Evolutionary conservation across 495 filamentous ascomycete genomes (phyloP).

Genomic region (Podospora comata): DNA sequence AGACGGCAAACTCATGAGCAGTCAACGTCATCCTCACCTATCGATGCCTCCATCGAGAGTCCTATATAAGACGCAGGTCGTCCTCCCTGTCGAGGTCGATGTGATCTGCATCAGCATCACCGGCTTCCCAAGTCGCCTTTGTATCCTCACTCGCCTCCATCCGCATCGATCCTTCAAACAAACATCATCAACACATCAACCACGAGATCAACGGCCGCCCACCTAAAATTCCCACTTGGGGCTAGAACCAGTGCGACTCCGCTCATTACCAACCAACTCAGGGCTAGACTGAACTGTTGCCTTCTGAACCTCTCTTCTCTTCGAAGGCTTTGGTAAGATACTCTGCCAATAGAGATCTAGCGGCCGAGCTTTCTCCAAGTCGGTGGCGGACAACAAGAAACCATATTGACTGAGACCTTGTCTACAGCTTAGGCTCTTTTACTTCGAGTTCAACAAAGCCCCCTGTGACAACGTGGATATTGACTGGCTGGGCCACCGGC

Average conservation of each 20-base stretch:
- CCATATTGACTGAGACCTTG: neutral
- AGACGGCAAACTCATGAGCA: neutral
- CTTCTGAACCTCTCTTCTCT: neutral
- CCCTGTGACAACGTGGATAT: neutral
- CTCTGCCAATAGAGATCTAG: neutral
- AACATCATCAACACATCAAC: neutral
- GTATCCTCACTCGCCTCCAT: neutral
- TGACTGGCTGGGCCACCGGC: neutral
- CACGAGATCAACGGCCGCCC: neutral
- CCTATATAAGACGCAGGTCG: neutral
- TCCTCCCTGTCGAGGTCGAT: neutral
- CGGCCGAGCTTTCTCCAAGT: neutral
- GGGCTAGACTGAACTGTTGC: neutral
- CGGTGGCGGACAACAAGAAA: neutral
- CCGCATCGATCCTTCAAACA: neutral
- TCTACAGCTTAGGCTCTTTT: neutral
- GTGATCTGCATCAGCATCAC: neutral
- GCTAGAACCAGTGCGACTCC: neutral
- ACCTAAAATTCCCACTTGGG: neutral
- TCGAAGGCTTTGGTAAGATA: neutral
- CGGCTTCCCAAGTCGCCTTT: neutral
- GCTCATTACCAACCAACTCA: neutral
- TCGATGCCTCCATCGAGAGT: neutral
- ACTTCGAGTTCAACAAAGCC: neutral
- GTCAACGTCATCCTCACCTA: neutral